These are phyloP conservation scores for Crucihimalaya himalaica DNA, from an alignment of 345 rosid species.

Conservation along the genomic window DNA sequence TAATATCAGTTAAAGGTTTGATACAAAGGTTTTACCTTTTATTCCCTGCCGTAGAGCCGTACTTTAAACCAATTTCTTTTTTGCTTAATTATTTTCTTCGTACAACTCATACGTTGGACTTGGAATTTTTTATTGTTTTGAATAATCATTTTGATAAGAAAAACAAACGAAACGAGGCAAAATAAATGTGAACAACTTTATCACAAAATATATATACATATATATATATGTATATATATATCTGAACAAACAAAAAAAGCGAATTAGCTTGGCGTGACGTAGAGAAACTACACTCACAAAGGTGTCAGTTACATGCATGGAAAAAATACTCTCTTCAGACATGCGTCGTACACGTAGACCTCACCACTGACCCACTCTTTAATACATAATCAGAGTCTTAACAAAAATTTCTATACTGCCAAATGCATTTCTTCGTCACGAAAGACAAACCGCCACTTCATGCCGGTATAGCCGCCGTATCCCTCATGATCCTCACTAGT, in stretches of 20 bases:
- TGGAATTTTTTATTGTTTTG: too few species aligned
- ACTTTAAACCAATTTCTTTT: too few species aligned
- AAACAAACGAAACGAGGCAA: background rate
- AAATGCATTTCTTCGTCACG: slow-evolving; percentile 22
- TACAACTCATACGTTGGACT: too few species aligned
- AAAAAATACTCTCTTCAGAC: slow-evolving; percentile 6
- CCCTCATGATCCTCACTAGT: slow-evolving; percentile 65
- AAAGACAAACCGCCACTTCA: background rate
- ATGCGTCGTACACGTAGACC: slow-evolving; percentile 30
- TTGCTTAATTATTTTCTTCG: too few species aligned
- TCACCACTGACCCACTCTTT: slow-evolving; percentile 12
- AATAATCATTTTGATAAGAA: too few species aligned
- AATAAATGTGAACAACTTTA: background rate
- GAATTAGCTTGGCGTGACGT: slow-evolving; percentile 19
- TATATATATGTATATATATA: too few species aligned
- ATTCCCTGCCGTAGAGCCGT: too few species aligned
- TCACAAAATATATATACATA: too few species aligned
- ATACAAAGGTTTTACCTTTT: background rate
- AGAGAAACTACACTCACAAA: slow-evolving; percentile 11
- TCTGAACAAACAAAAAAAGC: too few species aligned
- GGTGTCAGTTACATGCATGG: slow-evolving; percentile 27
- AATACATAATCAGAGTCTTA: background rate
- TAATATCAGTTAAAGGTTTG: background rate
- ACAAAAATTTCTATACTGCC: slow-evolving; percentile 9
- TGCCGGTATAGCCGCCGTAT: slow-evolving; percentile 64